Percentiles rank a stretch among this genome's conserved stretches.
These are phyloP conservation scores for Cicer cuneatum DNA, from an alignment of 306 rosid genomes.

Conservation along the genomic window DNA sequence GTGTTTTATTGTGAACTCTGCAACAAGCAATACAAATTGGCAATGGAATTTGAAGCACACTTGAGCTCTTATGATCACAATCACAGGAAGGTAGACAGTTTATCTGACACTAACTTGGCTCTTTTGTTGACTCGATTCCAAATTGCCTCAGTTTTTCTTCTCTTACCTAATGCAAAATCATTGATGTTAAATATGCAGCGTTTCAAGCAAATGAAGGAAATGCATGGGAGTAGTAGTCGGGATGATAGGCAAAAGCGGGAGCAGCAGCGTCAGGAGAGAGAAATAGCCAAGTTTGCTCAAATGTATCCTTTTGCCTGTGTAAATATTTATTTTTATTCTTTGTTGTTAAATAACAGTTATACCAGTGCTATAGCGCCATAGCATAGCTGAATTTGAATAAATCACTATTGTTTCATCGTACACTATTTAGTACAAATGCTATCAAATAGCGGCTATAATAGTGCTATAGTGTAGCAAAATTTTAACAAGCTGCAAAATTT, in stretches of 20 bases:
- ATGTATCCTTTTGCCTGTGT: slow-evolving; percentile 54
- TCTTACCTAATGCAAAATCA: slow-evolving; percentile 28
- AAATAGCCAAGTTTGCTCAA: slow-evolving; percentile 87
- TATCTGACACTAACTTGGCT: slow-evolving; percentile 22
- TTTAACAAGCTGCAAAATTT: too few relatives aligned
- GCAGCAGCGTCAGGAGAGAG: slow-evolving; percentile 90
- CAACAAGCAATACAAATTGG: slow-evolving; percentile 97
- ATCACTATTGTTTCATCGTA: too few relatives aligned
- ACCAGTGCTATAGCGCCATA: too few relatives aligned
- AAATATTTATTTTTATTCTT: background rate
- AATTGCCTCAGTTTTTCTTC: background rate
- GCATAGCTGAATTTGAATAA: too few relatives aligned
- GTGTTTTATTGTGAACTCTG: slow-evolving; percentile 96
- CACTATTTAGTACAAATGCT: too few relatives aligned
- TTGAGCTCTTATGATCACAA: slow-evolving; percentile 96
- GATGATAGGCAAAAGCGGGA: slow-evolving; percentile 95
- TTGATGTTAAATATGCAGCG: slow-evolving; percentile 62
- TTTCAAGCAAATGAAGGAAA: slow-evolving; percentile 95
- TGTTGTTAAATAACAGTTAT: too few relatives aligned
- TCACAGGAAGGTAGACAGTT: slow-evolving; percentile 76
- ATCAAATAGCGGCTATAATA: too few relatives aligned
- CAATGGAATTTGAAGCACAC: slow-evolving; percentile 94
- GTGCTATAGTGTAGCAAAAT: too few relatives aligned
- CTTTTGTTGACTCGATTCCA: slow-evolving; percentile 15
- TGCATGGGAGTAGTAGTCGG: slow-evolving; percentile 88